A percentile compares a stretch with the other conserved stretches of the same genome.
These are phyloP conservation scores for Penicillium sp. DNA, from an alignment of 2,329 filamentous ascomycete species.

Conservation along the genomic window DNA sequence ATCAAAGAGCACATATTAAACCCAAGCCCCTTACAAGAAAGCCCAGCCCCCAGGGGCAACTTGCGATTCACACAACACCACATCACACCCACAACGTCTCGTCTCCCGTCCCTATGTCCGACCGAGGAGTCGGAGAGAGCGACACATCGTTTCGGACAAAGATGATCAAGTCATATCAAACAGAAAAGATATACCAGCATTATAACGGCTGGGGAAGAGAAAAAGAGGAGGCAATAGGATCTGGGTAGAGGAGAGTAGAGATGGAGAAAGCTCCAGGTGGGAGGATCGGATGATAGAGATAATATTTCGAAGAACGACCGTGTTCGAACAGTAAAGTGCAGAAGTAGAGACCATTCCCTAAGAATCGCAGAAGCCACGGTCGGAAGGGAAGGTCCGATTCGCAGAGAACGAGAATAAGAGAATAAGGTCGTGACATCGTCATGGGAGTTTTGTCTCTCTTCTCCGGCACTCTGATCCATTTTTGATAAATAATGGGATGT, in stretches of 20 bases:
- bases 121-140: neutral
- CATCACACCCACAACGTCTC: constrained; percentile 1
- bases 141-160: neutral
- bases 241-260: constrained; percentile 1
- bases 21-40: neutral
- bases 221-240: neutral
- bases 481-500: constrained; percentile 6
- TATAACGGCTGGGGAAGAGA: neutral
- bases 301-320: constrained; percentile 1
- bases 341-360: constrained; percentile 23
- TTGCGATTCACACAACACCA: constrained; percentile 3
- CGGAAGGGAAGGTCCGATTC: constrained; percentile 16
- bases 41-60: neutral
- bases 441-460: constrained; percentile 11
- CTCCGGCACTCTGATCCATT: neutral
- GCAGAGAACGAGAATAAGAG: constrained; percentile 21
- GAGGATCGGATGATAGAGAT: constrained; percentile 1
- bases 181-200: neutral
- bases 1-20: neutral
- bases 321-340: constrained; percentile 7
- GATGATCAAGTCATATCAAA: neutral
- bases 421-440: constrained; percentile 37
- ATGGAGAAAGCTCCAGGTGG: neutral
- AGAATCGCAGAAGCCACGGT: constrained; percentile 24
- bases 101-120: neutral